Conservation (phyloP, 2,329 filamentous ascomycete genomes). For the Ophiostoma sp. region DNA sequence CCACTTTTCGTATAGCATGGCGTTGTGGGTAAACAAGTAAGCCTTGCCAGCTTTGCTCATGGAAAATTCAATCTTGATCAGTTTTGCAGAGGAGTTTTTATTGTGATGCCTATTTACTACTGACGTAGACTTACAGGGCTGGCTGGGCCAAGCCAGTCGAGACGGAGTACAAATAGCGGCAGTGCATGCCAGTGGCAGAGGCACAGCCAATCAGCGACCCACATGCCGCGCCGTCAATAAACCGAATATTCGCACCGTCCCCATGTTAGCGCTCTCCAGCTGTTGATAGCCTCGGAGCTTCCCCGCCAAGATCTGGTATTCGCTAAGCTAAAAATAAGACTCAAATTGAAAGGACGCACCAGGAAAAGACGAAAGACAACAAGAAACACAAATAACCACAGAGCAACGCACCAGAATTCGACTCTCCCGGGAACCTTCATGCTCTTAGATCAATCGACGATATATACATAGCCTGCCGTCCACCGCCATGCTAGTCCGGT, state of each 20-base stretch:
- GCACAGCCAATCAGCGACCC: constrained; percentile 2
- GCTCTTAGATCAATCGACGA: background rate
- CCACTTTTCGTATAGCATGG: constrained; percentile 1
- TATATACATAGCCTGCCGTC: background rate
- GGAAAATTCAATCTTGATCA: background rate
- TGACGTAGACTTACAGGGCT: background rate
- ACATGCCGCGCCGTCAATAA: background rate
- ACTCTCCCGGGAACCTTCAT: no score
- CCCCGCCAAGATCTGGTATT: background rate
- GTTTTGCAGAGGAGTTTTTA: background rate
- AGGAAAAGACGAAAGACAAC: background rate
- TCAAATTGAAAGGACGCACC: background rate
- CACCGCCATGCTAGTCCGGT: constrained; percentile 6
- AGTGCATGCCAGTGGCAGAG: background rate
- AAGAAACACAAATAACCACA: background rate
- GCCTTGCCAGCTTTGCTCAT: background rate
- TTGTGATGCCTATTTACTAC: background rate
- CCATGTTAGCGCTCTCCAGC: no score
- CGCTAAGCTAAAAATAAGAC: background rate
- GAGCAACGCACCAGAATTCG: background rate
- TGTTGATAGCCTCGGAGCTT: background rate
- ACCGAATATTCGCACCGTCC: background rate
- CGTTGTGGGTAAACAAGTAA: constrained; percentile 3
- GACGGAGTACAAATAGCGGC: background rate
- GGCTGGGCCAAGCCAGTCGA: background rate